Evolutionary conservation across 768 basidiomycete species (phyloP).

Genomic region (Trametes maxima): DNA sequence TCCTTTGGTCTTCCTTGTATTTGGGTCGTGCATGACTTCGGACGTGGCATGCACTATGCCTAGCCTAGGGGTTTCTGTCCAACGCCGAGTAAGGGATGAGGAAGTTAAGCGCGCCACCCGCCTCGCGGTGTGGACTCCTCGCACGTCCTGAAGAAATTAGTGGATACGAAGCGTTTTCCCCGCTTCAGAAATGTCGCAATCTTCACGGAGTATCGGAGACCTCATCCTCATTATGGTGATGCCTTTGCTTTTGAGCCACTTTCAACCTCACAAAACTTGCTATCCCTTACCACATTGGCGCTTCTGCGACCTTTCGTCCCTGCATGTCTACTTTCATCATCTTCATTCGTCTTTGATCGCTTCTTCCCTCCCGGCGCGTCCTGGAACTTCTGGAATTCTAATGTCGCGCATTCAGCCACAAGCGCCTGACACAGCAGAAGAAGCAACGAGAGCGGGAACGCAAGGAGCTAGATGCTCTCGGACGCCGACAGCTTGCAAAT

Average conservation of each 20-base stretch:
- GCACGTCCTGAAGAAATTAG: not conserved
- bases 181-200: no score
- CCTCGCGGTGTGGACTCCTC: not conserved
- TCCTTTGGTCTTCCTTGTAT: conserved; percentile 22
- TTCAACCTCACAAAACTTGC: no score
- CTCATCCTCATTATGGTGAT: no score
- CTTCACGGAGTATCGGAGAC: no score
- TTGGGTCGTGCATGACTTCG: not conserved
- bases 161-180: no score
- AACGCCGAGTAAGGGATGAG: conserved; percentile 8
- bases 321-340: no score
- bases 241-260: no score
- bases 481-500: conserved; percentile 85
- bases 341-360: no score
- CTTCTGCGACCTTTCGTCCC: no score
- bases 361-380: not conserved
- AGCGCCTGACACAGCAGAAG: conserved; percentile 93
- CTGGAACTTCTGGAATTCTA: not conserved
- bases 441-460: conserved; percentile 92
- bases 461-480: conserved; percentile 88
- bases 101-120: not conserved
- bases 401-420: conserved; percentile 62
- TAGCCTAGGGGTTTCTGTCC: not conserved
- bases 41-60: not conserved
- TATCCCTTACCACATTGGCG: no score